Evolutionary conservation across 1,284 basidiomycete genomes (phyloP), one percentile per base, ranked within the genome.

Genomic region (Leccinum ponderosum): DNA sequence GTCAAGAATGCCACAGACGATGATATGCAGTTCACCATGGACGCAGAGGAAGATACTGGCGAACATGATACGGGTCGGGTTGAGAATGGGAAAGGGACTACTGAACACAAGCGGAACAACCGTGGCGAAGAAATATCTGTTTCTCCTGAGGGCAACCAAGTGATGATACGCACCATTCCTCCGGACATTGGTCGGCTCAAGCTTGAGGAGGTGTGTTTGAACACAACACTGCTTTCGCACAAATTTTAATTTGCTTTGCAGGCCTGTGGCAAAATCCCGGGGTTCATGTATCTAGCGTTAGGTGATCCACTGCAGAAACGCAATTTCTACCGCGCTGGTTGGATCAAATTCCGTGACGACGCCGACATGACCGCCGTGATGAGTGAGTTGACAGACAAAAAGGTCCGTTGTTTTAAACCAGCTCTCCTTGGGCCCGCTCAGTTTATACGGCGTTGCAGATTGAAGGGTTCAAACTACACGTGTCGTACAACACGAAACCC

Each of bases 131-230:
- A 93, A 69, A 78, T 94, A 58, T 85, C 89, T 65, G 87, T 93
- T 20, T 81, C 83, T 44, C 87, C 93, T 25, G 87, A 93, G 67
- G 88, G 90, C 14, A 92, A 93, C 68, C 93, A 96, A 73, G 87
- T 98, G 55, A 94, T 97, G 85, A 94, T 97, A 70, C 89, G 95
- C 65, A 95, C 93, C 17, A 94, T 97, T 64, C 93, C 94, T 47
- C 94, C 95, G 27, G 92, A 93, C 65, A 94, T 96, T 67, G 89
- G 91, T 20, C 86, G 94, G 52, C 77, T 89, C 50, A 94, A 93
- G 68, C 81, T 98, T 31, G 95, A 97, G 79, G 89, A 92, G 74
- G 94, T 97, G 42, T 53, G 69, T 68, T 37, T 4, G 1, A 25
- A 65, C 64, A 81, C 73, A 53, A 31, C 57, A 6, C n/a, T 44